Evolutionary conservation across 495 filamentous ascomycete genomes (phyloP).

Genomic region (Aspergillus diversus): DNA sequence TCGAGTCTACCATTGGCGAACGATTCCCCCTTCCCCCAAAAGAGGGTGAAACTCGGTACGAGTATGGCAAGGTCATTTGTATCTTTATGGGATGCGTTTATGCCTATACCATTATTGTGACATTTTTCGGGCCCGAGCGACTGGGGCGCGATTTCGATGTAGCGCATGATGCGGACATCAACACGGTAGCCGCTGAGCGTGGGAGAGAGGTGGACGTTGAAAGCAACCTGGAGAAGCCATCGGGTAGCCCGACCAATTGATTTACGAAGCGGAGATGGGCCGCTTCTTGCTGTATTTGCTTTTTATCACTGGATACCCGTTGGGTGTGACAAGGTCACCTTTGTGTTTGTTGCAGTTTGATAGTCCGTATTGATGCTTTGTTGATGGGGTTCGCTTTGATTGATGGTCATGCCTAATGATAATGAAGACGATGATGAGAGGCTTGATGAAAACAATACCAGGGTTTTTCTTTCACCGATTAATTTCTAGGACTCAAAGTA

Average conservation of each 20-base stretch:
- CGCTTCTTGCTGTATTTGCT: background rate
- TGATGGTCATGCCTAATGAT: too few species aligned
- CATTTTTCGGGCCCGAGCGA: slow-evolving; percentile 77
- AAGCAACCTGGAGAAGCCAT: slow-evolving; percentile 27
- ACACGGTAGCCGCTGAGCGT: slow-evolving; percentile 43
- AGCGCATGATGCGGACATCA: slow-evolving; percentile 65
- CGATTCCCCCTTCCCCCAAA: slow-evolving; percentile 72
- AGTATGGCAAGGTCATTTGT: slow-evolving; percentile 89
- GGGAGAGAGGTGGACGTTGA: slow-evolving; percentile 8
- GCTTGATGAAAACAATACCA: too few species aligned
- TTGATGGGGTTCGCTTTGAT: too few species aligned
- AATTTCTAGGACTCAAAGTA: too few species aligned
- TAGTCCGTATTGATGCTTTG: too few species aligned
- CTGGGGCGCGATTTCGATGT: slow-evolving; percentile 68
- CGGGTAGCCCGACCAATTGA: background rate
- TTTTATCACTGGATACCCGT: background rate
- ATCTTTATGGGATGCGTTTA: slow-evolving; percentile 96
- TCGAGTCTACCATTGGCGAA: slow-evolving; percentile 81
- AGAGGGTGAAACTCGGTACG: slow-evolving; percentile 57
- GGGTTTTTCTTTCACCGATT: too few species aligned
- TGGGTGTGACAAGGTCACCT: background rate
- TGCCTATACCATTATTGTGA: slow-evolving; percentile 75
- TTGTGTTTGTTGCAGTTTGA: too few species aligned
- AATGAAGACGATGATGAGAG: too few species aligned
- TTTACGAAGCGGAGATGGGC: background rate